phyloP scores from a whole-genome alignment of 495 filamentous ascomycete genomes.

The Talaromyces borbonicus region DNA sequence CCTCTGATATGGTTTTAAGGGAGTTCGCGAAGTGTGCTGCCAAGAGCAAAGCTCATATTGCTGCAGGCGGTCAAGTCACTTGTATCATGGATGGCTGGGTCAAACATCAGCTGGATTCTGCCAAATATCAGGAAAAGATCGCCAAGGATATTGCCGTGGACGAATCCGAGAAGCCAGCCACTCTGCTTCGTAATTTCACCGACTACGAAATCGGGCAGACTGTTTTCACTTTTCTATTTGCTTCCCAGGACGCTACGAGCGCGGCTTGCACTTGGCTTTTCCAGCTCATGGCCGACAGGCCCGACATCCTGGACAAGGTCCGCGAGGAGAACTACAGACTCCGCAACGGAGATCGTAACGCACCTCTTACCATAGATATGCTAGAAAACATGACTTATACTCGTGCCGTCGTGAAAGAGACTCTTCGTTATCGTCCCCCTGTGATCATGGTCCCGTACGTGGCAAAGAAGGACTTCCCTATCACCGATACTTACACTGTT shows the following conservation, averaged over 20 bases:
- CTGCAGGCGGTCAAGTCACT: constrained; percentile 72
- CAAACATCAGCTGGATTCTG: constrained; percentile 70
- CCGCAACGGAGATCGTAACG: constrained; percentile 66
- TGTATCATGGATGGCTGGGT: constrained; percentile 97
- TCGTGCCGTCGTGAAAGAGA: constrained; percentile 86
- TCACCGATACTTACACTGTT: constrained; percentile 77
- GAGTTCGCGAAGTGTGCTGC: constrained; percentile 88
- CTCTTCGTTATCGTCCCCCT: constrained; percentile 88
- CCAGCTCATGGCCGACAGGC: constrained; percentile 88
- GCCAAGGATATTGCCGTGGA: constrained; percentile 59
- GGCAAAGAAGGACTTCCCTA: constrained; percentile 90
- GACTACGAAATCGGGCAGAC: constrained; percentile 93
- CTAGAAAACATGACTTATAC: constrained; percentile 86
- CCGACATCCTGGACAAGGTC: constrained; percentile 80
- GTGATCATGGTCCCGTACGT: constrained; percentile 97
- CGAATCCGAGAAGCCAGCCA: constrained; percentile 64
- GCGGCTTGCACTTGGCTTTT: constrained; percentile 91
- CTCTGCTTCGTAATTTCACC: constrained; percentile 75
- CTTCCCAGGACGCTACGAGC: constrained; percentile 92
- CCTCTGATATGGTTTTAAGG: constrained; percentile 79
- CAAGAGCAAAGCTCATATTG: constrained; percentile 88
- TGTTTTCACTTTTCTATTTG: constrained; percentile 95
- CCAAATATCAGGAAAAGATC: constrained; percentile 63
- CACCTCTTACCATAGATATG: constrained; percentile 66
- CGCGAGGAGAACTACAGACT: constrained; percentile 81